phyloP scores from a whole-genome alignment of 1,139 yeast species.

The Geotrichum cucujoidarum region DNA sequence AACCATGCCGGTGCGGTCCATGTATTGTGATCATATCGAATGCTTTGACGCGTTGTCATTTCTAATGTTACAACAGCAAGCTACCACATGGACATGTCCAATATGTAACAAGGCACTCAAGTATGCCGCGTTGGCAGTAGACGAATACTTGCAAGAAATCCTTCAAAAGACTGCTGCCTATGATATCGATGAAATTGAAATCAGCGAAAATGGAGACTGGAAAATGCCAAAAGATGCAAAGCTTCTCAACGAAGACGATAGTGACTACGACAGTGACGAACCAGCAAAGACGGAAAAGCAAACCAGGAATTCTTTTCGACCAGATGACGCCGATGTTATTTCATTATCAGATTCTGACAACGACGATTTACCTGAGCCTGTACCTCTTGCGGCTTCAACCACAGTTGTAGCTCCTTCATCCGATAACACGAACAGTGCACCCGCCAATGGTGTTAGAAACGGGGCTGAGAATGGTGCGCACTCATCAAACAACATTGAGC shows the following conservation, averaged over 20 bases:
- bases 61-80: conserved; percentile 40
- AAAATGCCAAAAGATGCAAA: conserved; percentile 20
- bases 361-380: conserved; percentile 9
- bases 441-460: too few relatives aligned
- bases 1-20: conserved; percentile 37
- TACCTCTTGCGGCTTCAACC: background rate
- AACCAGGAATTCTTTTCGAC: background rate
- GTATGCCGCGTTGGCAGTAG: conserved; percentile 36
- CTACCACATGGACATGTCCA: conserved; percentile 44
- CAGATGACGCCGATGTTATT: conserved; percentile 35
- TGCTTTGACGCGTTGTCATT: conserved; percentile 41
- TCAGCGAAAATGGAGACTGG: conserved; percentile 41
- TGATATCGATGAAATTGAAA: conserved; percentile 34
- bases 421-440: background rate
- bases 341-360: conserved; percentile 14
- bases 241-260: conserved; percentile 19
- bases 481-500: background rate
- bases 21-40: conserved; percentile 40
- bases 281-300: conserved; percentile 49
- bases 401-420: background rate
- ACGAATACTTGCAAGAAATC: conserved; percentile 31
- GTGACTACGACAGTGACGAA: conserved; percentile 43
- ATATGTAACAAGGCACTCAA: conserved; percentile 37
- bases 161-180: conserved; percentile 16
- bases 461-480: too few relatives aligned